Conservation (phyloP, 179 eudicot genomes). For the Dionaea muscipula region DNA sequence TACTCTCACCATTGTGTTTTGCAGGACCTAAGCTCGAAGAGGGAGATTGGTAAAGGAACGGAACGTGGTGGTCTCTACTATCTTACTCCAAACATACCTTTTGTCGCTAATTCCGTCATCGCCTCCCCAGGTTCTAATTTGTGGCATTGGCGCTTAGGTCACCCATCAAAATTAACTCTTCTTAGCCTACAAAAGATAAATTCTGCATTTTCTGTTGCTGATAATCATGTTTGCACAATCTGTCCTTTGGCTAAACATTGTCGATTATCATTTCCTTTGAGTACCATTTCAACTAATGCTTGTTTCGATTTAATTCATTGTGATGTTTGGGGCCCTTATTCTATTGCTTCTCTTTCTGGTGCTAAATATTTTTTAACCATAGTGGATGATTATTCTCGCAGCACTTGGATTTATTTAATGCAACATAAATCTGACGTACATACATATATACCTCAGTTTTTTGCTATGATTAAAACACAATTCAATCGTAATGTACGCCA, state of each 20-base stretch:
- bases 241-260: slow-evolving; percentile 9
- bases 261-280: neutral
- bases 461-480: neutral
- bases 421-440: slow-evolving; percentile 1
- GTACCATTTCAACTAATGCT: neutral
- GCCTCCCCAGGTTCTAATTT: no score
- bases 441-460: neutral
- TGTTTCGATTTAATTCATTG: slow-evolving; percentile 1
- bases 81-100: neutral
- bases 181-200: neutral
- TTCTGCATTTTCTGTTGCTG: neutral
- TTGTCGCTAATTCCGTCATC: no score
- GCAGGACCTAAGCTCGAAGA: neutral
- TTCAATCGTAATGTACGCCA: neutral
- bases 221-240: neutral
- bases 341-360: neutral
- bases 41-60: neutral
- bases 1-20: neutral
- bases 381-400: slow-evolving; percentile 5
- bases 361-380: slow-evolving; percentile 5
- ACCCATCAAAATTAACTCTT: neutral
- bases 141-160: neutral
- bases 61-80: neutral
- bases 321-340: slow-evolving; percentile 10
- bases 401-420: slow-evolving; percentile 1